phyloP scores from a whole-genome alignment of 1,284 basidiomycete genomes.

The Exobasidium rhododendri region DNA sequence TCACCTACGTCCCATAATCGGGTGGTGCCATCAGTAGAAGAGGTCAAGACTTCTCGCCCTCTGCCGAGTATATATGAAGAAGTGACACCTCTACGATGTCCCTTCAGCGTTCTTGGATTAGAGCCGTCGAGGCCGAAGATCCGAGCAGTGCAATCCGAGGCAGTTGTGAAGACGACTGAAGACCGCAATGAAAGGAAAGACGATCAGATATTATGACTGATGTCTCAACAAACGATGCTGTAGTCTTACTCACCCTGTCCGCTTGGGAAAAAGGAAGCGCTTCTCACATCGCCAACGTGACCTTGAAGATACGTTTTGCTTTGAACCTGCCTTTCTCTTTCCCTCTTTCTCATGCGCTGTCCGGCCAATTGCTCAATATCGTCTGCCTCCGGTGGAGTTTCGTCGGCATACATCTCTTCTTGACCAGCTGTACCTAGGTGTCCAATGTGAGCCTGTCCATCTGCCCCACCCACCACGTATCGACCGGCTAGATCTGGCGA shows the following conservation, averaged over 20 bases:
- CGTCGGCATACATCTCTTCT: slow-evolving; percentile 12
- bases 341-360: slow-evolving; percentile 20
- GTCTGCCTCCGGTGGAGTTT: not conserved
- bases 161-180: slow-evolving; percentile 62
- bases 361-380: slow-evolving; percentile 28
- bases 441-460: slow-evolving; percentile 18
- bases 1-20: slow-evolving; percentile 69
- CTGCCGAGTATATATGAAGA: slow-evolving; percentile 65
- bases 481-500: not conserved
- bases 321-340: not conserved
- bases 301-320: slow-evolving; percentile 33
- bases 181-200: not conserved
- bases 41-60: slow-evolving; percentile 65
- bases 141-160: slow-evolving; percentile 64
- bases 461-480: slow-evolving; percentile 13
- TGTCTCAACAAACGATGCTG: too few species aligned
- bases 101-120: slow-evolving; percentile 65
- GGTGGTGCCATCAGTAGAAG: slow-evolving; percentile 67
- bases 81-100: slow-evolving; percentile 64
- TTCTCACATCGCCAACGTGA: slow-evolving; percentile 44
- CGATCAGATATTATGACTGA: too few species aligned
- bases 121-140: slow-evolving; percentile 60
- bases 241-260: slow-evolving; percentile 28
- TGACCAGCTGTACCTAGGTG: slow-evolving; percentile 14
- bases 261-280: slow-evolving; percentile 45